Evolutionary conservation across 2,329 filamentous ascomycete genomes (phyloP).

Genomic region (Trichoderma sp.): DNA sequence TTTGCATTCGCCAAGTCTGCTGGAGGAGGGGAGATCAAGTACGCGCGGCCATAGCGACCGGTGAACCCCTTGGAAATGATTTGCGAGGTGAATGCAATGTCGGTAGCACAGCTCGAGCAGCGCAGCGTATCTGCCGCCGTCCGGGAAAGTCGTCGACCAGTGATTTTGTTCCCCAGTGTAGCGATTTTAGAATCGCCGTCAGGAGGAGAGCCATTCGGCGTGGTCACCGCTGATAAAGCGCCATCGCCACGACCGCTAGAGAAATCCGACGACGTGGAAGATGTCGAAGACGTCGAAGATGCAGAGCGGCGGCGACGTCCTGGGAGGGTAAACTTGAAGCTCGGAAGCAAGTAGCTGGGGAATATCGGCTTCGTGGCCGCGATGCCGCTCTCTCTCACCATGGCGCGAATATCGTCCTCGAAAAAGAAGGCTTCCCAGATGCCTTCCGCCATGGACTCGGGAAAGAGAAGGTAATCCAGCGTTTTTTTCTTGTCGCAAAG

Average conservation of each 20-base stretch:
- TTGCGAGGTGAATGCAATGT: conserved; percentile 64
- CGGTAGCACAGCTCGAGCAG: conserved; percentile 61
- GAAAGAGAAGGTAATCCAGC: neutral
- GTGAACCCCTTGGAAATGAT: conserved; percentile 69
- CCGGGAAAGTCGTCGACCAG: conserved; percentile 44
- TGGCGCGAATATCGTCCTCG: conserved; percentile 27
- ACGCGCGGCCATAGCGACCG: conserved; percentile 66
- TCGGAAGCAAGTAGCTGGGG: conserved; percentile 57
- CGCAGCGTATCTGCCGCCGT: conserved; percentile 59
- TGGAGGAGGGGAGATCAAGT: conserved; percentile 55
- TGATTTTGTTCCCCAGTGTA: neutral
- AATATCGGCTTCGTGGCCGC: conserved; percentile 52
- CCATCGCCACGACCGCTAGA: conserved; percentile 32
- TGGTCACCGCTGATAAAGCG: conserved; percentile 37
- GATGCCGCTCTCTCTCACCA: conserved; percentile 46
- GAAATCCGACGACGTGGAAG: conserved; percentile 33
- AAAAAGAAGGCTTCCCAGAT: conserved; percentile 20
- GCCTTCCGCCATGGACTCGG: conserved; percentile 6
- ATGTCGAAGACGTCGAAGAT: conserved; percentile 34
- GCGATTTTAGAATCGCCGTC: conserved; percentile 24
- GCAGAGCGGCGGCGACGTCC: conserved; percentile 47
- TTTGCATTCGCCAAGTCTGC: conserved; percentile 22
- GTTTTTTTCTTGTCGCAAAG: neutral
- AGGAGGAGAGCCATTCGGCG: conserved; percentile 38
- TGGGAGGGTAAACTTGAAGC: conserved; percentile 52